Evolutionary conservation across 1,139 yeast genomes (phyloP).

Genomic region (Scheffersomyces insectosa): DNA sequence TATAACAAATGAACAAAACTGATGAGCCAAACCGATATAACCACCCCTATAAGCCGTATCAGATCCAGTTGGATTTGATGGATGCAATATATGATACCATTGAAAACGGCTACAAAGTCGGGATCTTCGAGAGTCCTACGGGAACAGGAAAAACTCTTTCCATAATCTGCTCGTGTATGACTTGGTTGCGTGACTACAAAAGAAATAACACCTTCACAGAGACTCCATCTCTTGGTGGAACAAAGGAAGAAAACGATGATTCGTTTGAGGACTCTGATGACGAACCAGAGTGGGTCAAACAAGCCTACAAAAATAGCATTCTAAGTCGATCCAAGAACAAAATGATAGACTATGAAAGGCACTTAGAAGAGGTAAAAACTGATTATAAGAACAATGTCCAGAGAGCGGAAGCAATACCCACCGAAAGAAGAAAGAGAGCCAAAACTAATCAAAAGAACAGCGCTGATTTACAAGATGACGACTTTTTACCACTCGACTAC

Average conservation of each 20-base stretch:
- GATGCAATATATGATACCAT: conserved; percentile 66
- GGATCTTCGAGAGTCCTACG: conserved; percentile 90
- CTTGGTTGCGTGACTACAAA: conserved; percentile 77
- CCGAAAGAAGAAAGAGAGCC: conserved; percentile 3
- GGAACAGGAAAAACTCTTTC: conserved; percentile 94
- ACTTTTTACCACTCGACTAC: conserved; percentile 45
- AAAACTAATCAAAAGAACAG: not conserved
- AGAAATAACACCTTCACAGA: conserved; percentile 36
- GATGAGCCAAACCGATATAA: conserved; percentile 31
- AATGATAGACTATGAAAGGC: conserved; percentile 41
- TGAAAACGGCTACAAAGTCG: conserved; percentile 60
- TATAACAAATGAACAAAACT: too few relatives aligned
- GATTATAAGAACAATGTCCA: conserved; percentile 15
- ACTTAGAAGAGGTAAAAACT: conserved; percentile 28
- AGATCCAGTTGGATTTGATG: conserved; percentile 80
- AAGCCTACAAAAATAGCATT: conserved; percentile 39
- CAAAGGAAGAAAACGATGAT: conserved; percentile 7
- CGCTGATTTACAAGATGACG: conserved; percentile 17
- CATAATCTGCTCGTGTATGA: conserved; percentile 79
- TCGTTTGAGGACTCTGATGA: conserved; percentile 36
- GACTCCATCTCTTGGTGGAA: conserved; percentile 16
- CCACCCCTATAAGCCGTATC: conserved; percentile 84
- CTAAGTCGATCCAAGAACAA: conserved; percentile 28
- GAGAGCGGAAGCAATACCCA: conserved; percentile 9
- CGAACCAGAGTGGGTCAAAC: conserved; percentile 64